Evolutionary conservation across 1,139 yeast species (phyloP).

Genomic region (Kodamaea anthophila): DNA sequence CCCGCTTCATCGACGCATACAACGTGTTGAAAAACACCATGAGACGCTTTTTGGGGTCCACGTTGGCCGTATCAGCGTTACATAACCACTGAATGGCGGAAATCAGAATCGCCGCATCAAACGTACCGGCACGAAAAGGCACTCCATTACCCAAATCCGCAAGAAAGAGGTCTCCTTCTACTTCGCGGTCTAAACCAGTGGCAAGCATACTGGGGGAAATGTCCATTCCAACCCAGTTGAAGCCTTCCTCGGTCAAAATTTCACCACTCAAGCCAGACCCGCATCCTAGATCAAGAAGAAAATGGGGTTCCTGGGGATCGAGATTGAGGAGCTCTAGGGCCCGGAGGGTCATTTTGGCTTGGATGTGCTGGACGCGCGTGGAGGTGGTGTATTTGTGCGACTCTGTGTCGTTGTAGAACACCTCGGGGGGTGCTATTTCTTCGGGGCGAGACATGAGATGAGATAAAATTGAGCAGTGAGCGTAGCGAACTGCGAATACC

Average conservation of each 20-base stretch:
- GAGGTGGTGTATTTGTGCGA: constrained; percentile 85
- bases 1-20: constrained; percentile 80
- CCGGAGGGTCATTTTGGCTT: constrained; percentile 93
- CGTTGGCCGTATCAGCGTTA: constrained; percentile 80
- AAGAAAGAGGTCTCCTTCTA: constrained; percentile 87
- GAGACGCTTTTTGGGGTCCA: constrained; percentile 83
- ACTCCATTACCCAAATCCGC: constrained; percentile 93
- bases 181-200: constrained; percentile 84
- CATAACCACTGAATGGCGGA: constrained; percentile 98
- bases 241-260: constrained; percentile 89
- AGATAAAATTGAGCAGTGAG: background rate
- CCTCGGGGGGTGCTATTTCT: constrained; percentile 94
- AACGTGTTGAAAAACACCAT: constrained; percentile 80
- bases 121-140: constrained; percentile 93
- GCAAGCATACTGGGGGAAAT: constrained; percentile 95
- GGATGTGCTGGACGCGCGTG: constrained; percentile 95
- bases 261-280: constrained; percentile 97
- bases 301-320: constrained; percentile 56
- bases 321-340: constrained; percentile 83
- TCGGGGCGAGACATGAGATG: constrained; percentile 88
- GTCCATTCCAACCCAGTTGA: constrained; percentile 95
- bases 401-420: constrained; percentile 86
- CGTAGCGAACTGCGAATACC: background rate
- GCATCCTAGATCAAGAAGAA: constrained; percentile 88
- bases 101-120: constrained; percentile 94